Evolutionary conservation across 2,329 filamentous ascomycete genomes (phyloP), one percentile per base, ranked within the genome.

Genomic region (Aspergillus nomiae): DNA sequence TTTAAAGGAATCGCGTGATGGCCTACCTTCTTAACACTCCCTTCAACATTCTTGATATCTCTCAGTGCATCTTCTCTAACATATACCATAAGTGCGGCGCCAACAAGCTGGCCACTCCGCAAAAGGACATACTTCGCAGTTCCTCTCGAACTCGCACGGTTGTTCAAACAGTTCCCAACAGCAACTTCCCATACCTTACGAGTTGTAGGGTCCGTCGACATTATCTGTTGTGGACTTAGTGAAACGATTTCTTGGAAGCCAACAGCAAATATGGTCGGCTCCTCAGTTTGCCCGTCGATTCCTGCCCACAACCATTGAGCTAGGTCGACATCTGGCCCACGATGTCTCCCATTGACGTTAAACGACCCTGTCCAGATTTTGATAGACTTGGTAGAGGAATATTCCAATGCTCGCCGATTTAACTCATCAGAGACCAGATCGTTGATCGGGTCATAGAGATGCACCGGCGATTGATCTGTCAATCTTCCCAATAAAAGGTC

Each of bases 191-290:
- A 99, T 24, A 89, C 81, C 66, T 92, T 89, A 68, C 94, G 92
- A 59, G 92, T 87, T 3, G 89, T 88, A 1, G 95, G 95, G 74
- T 99, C 94, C 64, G 94, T 98, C 68, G 96, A 97, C 93, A 99
- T 97, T 73, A 99, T 98, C 73, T 99, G 95, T 76, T 98, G 94
- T 19, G 96, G 95, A 70, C 92, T 97, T 54, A 99, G 82, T 73
- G 97, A 92, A n/a, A 99, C 95, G 66, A 99, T 98, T 77, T 99
- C 95, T 74, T 99, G 95, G 71, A 99, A 98, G 0, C 92, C 95
- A 19, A 97, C 89, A 9, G 91, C 93, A 58, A 96, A 89, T 43
- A 99, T 91, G 63, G 94, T 91, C 7, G 95, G 94, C 64, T 91
- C 88, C 54, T 85, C 80, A 51, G 83, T 78, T n/a, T 83, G 80